Base-by-base conservation (phyloP, 805 yeast species). In the Kluyveromyces nonfermentans region DNA sequence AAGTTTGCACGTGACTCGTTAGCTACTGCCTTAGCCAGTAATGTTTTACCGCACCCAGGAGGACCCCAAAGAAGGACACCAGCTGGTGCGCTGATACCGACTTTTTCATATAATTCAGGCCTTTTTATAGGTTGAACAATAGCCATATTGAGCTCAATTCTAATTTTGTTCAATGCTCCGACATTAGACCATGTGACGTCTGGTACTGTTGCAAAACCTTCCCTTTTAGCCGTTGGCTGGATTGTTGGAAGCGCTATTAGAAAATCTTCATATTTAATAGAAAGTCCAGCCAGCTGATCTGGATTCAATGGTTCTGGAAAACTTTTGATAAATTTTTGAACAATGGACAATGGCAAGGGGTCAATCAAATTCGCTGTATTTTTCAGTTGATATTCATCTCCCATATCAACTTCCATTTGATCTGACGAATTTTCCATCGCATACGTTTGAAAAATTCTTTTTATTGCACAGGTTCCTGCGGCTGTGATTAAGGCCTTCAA, bases 41-140 rank as follows among this genome's bases (percentile, higher is more conserved):
- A 70, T 0, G 98, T 93, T 60, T 93, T 93, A 73, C 98, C 98
- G 68, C 97, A 93, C 32, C 98, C 98, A 3, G 98, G 98, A 1
- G 98, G 98, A 0, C 98, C 98, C 98, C 98, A 93, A 72, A 93
- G 75, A 20, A 93, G 67, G 1, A 93, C 98, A 45, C 98, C 98
- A 0, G 96, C 88, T 2, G 97, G 97, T 0, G 97, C 96, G 43
- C 87, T 78, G 35, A 93, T 89, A 63, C 98, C 98, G 9, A 89
- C 97, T 46, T 80, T 78, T 50, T 78, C 80, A 59, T 85, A 93
- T 17, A 90, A 67, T 49, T 90, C 97, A 1, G 98, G 98, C 50
- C 85, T 77, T 56, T 82, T 81, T 53, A 93, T 89, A 1, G 98
- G 98, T 61, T 90, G 97, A 1, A 93, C 98, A 50, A 93, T 87